Evolutionary conservation across 495 filamentous ascomycete genomes (phyloP), one percentile per base, ranked within the genome.

Genomic region (Aspergillus steynii): DNA sequence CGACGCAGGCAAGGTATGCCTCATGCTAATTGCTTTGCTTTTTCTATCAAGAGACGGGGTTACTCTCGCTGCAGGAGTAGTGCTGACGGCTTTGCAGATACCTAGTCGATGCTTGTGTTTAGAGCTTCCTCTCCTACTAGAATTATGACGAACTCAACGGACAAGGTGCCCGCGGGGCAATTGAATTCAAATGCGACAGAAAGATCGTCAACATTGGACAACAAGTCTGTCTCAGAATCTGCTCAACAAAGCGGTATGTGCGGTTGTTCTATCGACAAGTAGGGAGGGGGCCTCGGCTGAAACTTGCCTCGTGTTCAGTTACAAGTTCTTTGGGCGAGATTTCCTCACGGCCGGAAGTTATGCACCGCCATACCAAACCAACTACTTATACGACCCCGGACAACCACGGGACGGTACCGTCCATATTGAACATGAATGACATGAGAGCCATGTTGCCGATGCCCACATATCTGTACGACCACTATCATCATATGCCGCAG

Each of bases 371-470:
- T 68, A 61, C 71, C 52, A 66, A 59, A 32, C 31, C 60, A 8
- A 63, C 63, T 31, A 59, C 59, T 15, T 71, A 66, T 29, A 55
- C 67, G 31, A 63, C 65, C 15, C 62, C 59, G 14, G 56, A 54
- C 32, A 63, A 56, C 27, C 78, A 75, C 65, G 76, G 70, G 58
- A 53, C 61, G 12, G 53, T 55, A 14, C 58, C 71, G 26, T 65
- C 77, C 34, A 55, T 66, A 15, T 72, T 84, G 59, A 80, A 75
- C 58, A 82, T 85, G 81, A 68, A 67, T 31, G 69, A 71, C 28
- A 78, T 85, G 74, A 64, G 62, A 26, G 78, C 78, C 28, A 65
- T 77, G 32, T 65, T 85, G 3, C 81, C 82, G 47, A 66, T 70
- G 26, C 80, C 78, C 48, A 73, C 64, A 34, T 56, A 64, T 15